phyloP scores from a whole-genome alignment of 148 eudicot genomes.

The Camellia japonica region DNA sequence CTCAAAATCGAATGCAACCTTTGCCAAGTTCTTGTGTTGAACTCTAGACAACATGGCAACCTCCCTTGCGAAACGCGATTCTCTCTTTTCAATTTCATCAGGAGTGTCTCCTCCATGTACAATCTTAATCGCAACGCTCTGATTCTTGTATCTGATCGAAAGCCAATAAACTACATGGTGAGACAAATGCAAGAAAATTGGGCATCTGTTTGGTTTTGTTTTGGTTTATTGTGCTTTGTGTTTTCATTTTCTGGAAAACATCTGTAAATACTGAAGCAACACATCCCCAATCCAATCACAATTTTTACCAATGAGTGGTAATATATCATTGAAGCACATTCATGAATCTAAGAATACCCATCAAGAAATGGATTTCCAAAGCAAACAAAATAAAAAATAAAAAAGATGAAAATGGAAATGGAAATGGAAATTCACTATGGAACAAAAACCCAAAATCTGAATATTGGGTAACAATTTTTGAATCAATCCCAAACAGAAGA shows the following conservation, averaged over 20 bases:
- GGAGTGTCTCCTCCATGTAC: conserved; percentile 85
- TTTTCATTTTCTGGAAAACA: too few relatives aligned
- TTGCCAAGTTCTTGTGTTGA: conserved; percentile 84
- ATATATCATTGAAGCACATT: neutral
- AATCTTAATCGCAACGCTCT: conserved; percentile 79
- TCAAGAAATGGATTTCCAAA: neutral
- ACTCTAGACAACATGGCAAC: conserved; percentile 92
- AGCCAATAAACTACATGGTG: neutral
- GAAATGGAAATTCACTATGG: neutral
- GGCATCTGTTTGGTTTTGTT: too few relatives aligned
- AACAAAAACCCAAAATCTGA: neutral
- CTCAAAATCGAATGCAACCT: conserved; percentile 39
- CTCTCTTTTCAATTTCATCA: conserved; percentile 76
- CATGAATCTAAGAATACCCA: neutral
- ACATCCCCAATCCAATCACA: neutral
- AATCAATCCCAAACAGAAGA: neutral
- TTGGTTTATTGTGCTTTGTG: too few relatives aligned
- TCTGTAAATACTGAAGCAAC: neutral
- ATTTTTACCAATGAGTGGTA: neutral
- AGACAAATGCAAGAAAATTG: neutral
- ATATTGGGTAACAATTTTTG: neutral
- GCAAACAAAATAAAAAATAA: neutral
- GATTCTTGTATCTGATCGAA: conserved; percentile 66
- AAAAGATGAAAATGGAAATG: neutral
- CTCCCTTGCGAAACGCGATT: conserved; percentile 74